Evolutionary conservation across 345 rosid genomes (phyloP), one percentile per base, ranked within the genome.

Genomic region (Gossypium bickii): DNA sequence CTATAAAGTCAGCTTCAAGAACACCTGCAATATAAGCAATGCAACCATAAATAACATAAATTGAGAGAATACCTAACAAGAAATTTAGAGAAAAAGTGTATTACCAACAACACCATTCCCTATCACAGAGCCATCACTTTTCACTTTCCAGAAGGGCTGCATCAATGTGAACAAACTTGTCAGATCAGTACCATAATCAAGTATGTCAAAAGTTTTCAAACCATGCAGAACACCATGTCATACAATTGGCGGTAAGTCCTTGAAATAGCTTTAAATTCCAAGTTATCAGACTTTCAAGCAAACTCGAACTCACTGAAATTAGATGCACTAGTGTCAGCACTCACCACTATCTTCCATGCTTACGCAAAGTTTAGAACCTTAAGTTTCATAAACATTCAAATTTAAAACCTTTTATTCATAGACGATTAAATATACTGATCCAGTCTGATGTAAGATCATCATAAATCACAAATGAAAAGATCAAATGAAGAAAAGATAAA

Each of bases 121-220:
- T 79, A 2, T 74, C 34, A 81, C 20, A 72, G 83, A 16, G 78
- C 90, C 92, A 38, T 83, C 88, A 73, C 70, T 10, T 4, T 81
- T 85, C 70, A 94, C 98, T 82, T 89, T 91, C 98, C 98, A 94
- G 84, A 87, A 94, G 63, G 98, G 98, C 98, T 92, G 92, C 67
- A 61, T 81, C 16, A 77, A 55, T 43, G 67, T 51, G 77, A 76
- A 73, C 13, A 77, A 12, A 64, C 66, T 76, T 76, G 73, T 34
- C 64, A 57, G 48, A 65, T 81, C 34, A 84, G 78, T 70, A 52
- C 55, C 69, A 81, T 47, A 43, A 61, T 25, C 56, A 38, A 68
- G 34, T 27, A 56, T 11, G 22, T 74, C 74, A 64, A 41, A 47
- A 2, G 17, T 69, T 66, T 61, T 20, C 58, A 66, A 16, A 65